phyloP scores from a whole-genome alignment of 1,139 yeast genomes.

The Komagataea norvegica region DNA sequence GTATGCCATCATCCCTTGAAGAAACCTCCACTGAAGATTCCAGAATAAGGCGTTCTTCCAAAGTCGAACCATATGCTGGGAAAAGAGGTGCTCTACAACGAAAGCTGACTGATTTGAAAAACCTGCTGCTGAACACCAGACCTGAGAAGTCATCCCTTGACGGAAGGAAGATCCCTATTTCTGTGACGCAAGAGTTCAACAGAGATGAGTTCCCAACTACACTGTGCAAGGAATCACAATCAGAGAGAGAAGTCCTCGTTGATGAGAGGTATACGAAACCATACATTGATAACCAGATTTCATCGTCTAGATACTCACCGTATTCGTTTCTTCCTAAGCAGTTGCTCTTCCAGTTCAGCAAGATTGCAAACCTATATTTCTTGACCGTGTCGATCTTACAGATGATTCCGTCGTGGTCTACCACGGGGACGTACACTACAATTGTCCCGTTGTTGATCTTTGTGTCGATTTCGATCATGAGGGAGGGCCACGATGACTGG shows the following conservation, averaged over 20 bases:
- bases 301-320: conserved; percentile 82
- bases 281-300: conserved; percentile 63
- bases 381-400: conserved; percentile 86
- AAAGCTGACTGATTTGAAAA: conserved; percentile 23
- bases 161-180: conserved; percentile 75
- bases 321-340: conserved; percentile 86
- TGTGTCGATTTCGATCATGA: conserved; percentile 81
- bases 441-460: conserved; percentile 83
- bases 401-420: conserved; percentile 96
- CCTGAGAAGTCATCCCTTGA: conserved; percentile 41
- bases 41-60: conserved; percentile 15
- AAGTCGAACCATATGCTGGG: conserved; percentile 19
- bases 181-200: conserved; percentile 34
- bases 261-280: conserved; percentile 69
- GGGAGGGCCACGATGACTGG: conserved; percentile 94
- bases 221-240: conserved; percentile 12
- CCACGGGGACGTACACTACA: conserved; percentile 95
- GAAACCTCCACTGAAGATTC: conserved; percentile 15
- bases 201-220: conserved; percentile 15
- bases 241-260: conserved; percentile 32
- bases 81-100: conserved; percentile 22
- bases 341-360: conserved; percentile 83
- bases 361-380: conserved; percentile 83
- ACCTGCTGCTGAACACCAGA: conserved; percentile 29
- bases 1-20: conserved; percentile 1